Conservation (phyloP, 306 rosid species). For the Hippophae rhamnoides region DNA sequence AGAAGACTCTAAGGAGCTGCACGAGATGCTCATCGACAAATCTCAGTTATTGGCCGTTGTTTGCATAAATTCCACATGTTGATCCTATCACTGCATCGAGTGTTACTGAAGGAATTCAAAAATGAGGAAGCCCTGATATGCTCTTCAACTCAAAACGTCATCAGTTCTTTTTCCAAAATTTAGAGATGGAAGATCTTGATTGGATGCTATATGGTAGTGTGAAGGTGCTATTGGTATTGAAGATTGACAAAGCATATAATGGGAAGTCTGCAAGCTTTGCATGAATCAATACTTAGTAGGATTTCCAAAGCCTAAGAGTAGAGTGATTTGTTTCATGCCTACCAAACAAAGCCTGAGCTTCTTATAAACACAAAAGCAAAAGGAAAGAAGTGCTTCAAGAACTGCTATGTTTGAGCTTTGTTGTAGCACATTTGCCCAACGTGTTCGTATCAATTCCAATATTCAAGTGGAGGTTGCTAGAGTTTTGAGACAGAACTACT, state of each 20-base stretch:
- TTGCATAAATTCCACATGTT: conserved; percentile 44
- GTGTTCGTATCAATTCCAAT: no score
- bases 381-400: no score
- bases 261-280: conserved; percentile 10
- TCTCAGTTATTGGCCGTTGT: conserved; percentile 60
- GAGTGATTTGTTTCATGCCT: no score
- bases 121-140: conserved; percentile 78
- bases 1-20: conserved; percentile 57
- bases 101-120: conserved; percentile 60
- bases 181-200: conserved; percentile 88
- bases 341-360: no score
- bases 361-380: no score
- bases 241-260: conserved; percentile 80
- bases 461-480: no score
- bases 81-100: conserved; percentile 39
- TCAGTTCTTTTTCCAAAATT: conserved; percentile 46
- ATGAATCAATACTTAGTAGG: no score
- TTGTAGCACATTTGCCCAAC: no score
- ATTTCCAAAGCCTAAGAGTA: no score
- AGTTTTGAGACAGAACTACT: no score
- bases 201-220: conserved; percentile 76
- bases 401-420: no score
- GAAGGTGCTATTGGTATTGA: conserved; percentile 55
- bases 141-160: conserved; percentile 38
- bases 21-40: conserved; percentile 77